Evolutionary conservation across 805 yeast genomes (phyloP).

Genomic region (Monosporozyma servazzii): DNA sequence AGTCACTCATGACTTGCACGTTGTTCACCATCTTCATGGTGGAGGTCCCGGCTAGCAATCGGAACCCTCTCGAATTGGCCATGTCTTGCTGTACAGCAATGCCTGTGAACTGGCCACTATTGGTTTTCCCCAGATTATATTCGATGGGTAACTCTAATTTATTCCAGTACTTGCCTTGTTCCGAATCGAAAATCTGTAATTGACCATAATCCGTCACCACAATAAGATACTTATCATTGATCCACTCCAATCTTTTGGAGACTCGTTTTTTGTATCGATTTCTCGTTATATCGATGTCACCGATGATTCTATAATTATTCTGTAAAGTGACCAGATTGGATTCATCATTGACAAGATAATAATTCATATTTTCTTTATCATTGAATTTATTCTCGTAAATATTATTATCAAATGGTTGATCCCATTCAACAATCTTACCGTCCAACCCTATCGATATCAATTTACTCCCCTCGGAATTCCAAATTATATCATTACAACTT

Average conservation of each 20-base stretch:
- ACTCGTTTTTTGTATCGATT: constrained; percentile 19
- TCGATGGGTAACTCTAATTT: constrained; percentile 15
- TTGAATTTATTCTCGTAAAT: constrained; percentile 2
- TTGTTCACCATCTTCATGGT: neutral
- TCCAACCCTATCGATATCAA: constrained; percentile 68
- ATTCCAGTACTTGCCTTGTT: constrained; percentile 16
- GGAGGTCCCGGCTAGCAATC: constrained; percentile 17
- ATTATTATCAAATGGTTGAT: constrained; percentile 12
- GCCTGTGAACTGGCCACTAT: constrained; percentile 12
- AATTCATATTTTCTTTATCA: neutral
- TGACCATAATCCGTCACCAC: constrained; percentile 24
- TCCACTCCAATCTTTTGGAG: constrained; percentile 18
- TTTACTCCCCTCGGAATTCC: constrained; percentile 59
- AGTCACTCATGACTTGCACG: neutral
- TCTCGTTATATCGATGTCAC: constrained; percentile 18
- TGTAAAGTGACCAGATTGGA: neutral
- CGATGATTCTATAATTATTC: constrained; percentile 9
- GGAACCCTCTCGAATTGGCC: constrained; percentile 19
- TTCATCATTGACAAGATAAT: neutral
- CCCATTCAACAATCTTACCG: constrained; percentile 73
- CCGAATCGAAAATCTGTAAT: constrained; percentile 16
- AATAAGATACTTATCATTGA: constrained; percentile 12
- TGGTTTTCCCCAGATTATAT: neutral
- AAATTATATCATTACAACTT: constrained; percentile 61
- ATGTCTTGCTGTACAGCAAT: constrained; percentile 20